Evolutionary conservation across 192 early-diverging fungal species (phyloP), one percentile per base, ranked within the genome.

Genomic region (Endogone sp.): DNA sequence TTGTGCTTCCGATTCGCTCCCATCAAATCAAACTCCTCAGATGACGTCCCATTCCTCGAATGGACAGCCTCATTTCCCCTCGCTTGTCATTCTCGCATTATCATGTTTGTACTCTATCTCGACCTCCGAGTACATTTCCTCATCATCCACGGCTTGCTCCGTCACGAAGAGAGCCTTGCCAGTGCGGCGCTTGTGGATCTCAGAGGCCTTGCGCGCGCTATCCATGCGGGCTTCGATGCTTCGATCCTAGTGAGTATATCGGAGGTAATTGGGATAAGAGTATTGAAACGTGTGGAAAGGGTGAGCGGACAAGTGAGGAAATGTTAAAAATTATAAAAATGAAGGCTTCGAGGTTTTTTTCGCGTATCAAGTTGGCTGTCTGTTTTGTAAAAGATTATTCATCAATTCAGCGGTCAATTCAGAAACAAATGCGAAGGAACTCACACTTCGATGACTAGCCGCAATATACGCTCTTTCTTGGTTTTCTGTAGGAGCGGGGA

Each of bases 71-170:
- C n/a, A n/a, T n/a, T n/a, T n/a, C n/a, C n/a, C n/a, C n/a, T n/a
- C n/a, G n/a, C n/a, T n/a, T n/a, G n/a, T n/a, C n/a, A n/a, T n/a
- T n/a, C n/a, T n/a, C n/a, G n/a, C 37, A 49, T 16, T 11, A 49
- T 16, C 1, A 16, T 16, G 37, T 16, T 49, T 49, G 9, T 49
- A 6, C 37, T 49, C 37, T 13, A 8, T 13, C 37, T 73, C 67
- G 32, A 73, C 56, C 44, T 73, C 71, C 56, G 59, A 65, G 37
- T 73, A 73, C 71, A 73, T 73, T 62, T 73, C 71, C 37, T 73
- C 71, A 2, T 67, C 67, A 56, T 66, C n/a, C 61, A 73, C 71
- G 63, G 67, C 65, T 56, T 73, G 44, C 8, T 74, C 3, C 4
- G 71, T 73, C n/a, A 73, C 68, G 56, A 57, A 58, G 20, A 73